Base-by-base conservation (phyloP, 805 yeast genomes). In the Pichia membranifaciens region DNA sequence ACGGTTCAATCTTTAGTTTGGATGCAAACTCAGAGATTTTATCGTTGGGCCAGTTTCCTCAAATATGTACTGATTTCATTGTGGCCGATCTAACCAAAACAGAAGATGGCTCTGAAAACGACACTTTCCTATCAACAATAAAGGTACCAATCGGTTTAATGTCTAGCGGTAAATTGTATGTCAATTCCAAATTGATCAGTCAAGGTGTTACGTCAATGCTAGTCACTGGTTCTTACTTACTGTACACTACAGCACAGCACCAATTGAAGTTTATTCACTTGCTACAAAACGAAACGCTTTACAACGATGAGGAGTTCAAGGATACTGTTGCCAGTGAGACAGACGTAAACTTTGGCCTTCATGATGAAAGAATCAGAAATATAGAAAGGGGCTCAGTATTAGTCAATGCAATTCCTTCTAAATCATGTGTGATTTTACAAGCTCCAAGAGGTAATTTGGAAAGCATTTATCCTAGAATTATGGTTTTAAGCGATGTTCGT, bases 361-460 rank as follows among this genome's bases (percentile, higher is more conserved):
- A 54, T 29, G 96, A 88, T 64, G 99, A 91, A 68, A 79, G 97
- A 66, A 75, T 84, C 15, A 79, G 99, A 57, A 79, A 83, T 49
- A 82, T 93, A 45, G 99, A 93, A 66, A 75, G 96, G 54, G 98
- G 99, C 1, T 88, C 97, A 0, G 57, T 85, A n/a, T 66, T 93
- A 41, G 87, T 91, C 0, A 72, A 89, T 35, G 79, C 79, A 2
- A 83, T 89, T 58, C 96, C 97, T 1, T 79, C 91, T 0, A 84
- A 79, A 47, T 81, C 89, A 48, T 76, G 90, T 0, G 89, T 95
- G 17, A 81, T 87, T 4, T 71, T 93, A 45, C 96, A 93, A 64
- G 96, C 96, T 4, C 95, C 95, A 50, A 78, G 99, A 62, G 99
- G 99, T 51, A 93, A 93, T 59, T 69, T 93, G 55, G 99, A 93